Evolutionary conservation across 2,329 filamentous ascomycete species (phyloP), one percentile per base, ranked within the genome.

Genomic region (Fusarium heterosporum): DNA sequence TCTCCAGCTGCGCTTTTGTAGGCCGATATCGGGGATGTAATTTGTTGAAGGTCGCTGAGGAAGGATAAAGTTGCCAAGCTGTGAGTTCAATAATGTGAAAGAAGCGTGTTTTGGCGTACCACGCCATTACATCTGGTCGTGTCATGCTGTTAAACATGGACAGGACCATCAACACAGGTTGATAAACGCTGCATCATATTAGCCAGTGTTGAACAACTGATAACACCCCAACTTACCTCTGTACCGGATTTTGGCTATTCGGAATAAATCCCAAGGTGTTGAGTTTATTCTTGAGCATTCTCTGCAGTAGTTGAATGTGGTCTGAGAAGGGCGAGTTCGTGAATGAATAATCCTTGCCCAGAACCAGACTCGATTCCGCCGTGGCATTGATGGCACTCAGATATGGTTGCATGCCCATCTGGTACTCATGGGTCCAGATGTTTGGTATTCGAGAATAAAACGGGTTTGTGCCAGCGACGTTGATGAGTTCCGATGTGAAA

Each of bases 51-150:
- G 75, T 77, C 9, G 57, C 47, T 3, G 64, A 40, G 2, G 72
- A 76, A 6, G 75, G 75, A 17, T 66, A 76, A 1, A 76, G 50
- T 72, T 76, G 73, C 74, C 74, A 77, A 4, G 74, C 74, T 4
- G 74, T 76, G 42, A 77, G 71, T 45, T 77, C 75, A 34, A 76
- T 72, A 34, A 77, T 77, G 55, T 77, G 74, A 45, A 61, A 77
- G 61, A 77, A 77, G 7, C 75, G 69, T 3, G 75, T 78, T 26
- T 76, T 84, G 11, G 81, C 85, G 8, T 78, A 78, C 74, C 74
- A 76, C 1, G 73, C 70, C 68, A 78, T 78, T 30, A 76, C 75
- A 39, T 77, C 76, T 5, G 76, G 76, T 0, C 76, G 65, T 0
- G 75, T 77, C 48, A 78, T 71, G 63, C 75, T 76, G 55, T 78